Percentiles rank a stretch among this genome's conserved stretches.
phyloP scores from a whole-genome alignment of 2,329 filamentous ascomycete species.

The Claviceps digitariae region DNA sequence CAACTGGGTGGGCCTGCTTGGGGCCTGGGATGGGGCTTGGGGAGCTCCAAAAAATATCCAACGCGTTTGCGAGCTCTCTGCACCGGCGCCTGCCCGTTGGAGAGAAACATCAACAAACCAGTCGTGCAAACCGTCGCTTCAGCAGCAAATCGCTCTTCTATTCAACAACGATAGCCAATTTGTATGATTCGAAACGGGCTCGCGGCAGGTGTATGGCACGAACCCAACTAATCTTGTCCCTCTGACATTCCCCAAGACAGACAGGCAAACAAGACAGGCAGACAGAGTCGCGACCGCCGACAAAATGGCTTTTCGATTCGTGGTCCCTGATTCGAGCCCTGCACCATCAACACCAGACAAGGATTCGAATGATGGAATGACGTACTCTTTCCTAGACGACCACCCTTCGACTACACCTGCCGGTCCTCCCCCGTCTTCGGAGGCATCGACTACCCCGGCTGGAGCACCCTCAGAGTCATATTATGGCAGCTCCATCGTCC shows the following conservation, averaged over 20 bases:
- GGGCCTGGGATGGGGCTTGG: too few relatives aligned
- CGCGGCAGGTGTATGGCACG: not conserved
- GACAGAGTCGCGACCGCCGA: not conserved
- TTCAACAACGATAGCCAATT: not conserved
- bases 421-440: constrained; percentile 36
- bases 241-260: not conserved
- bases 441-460: constrained; percentile 40
- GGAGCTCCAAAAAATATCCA: not conserved
- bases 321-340: constrained; percentile 30
- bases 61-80: not conserved
- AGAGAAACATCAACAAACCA: not conserved
- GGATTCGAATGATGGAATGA: constrained; percentile 18
- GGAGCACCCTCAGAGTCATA: constrained; percentile 43
- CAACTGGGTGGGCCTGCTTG: not conserved
- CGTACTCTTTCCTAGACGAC: constrained; percentile 26
- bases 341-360: constrained; percentile 37
- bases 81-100: not conserved
- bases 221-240: not conserved
- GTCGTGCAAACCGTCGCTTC: not conserved
- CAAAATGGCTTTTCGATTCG: constrained; percentile 28
- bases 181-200: not conserved
- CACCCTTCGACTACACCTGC: constrained; percentile 40
- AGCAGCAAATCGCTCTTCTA: not conserved
- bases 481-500: constrained; percentile 40
- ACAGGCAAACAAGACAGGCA: not conserved